Conservation (phyloP, 805 yeast species). For the Candida railenensis region DNA sequence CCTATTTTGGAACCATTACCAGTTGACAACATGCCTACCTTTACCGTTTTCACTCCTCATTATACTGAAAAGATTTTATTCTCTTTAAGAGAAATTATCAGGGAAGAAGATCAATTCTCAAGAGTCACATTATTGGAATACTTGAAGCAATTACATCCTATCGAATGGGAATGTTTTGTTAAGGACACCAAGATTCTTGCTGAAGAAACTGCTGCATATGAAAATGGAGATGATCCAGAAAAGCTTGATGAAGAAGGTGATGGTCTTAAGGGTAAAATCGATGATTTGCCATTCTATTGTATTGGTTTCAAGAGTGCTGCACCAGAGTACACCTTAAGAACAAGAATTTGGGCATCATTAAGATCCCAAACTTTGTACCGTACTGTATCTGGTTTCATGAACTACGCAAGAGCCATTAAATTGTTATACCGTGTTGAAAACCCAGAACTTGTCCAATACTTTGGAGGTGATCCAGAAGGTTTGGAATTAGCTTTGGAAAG, state of each 20-base stretch:
- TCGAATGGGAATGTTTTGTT: constrained; percentile 58
- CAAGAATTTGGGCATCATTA: constrained; percentile 48
- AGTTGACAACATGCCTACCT: constrained; percentile 99
- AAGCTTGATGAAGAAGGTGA: constrained; percentile 32
- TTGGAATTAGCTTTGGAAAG: constrained; percentile 89
- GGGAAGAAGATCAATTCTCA: constrained; percentile 64
- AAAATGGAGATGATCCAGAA: constrained; percentile 47
- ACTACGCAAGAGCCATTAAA: constrained; percentile 46
- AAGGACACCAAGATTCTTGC: constrained; percentile 55
- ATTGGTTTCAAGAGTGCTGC: constrained; percentile 49
- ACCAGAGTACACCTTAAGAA: constrained; percentile 46
- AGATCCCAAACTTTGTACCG: constrained; percentile 48
- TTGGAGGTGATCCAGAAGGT: constrained; percentile 98
- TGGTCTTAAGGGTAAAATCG: constrained; percentile 34
- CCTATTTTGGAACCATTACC: constrained; percentile 99
- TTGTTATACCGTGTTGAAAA: constrained; percentile 46
- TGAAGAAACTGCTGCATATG: constrained; percentile 52
- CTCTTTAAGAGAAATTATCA: constrained; percentile 74
- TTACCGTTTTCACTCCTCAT: constrained; percentile 89
- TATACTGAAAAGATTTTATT: constrained; percentile 79
- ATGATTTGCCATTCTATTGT: constrained; percentile 46
- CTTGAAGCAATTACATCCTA: constrained; percentile 53
- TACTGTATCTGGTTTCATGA: constrained; percentile 48
- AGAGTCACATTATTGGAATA: constrained; percentile 56
- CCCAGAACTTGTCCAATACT: constrained; percentile 71